A percentile compares a stretch with the other conserved stretches of the same genome.
Evolutionary conservation across 495 filamentous ascomycete species (phyloP).

Genomic region (Aspergillus ostianus): DNA sequence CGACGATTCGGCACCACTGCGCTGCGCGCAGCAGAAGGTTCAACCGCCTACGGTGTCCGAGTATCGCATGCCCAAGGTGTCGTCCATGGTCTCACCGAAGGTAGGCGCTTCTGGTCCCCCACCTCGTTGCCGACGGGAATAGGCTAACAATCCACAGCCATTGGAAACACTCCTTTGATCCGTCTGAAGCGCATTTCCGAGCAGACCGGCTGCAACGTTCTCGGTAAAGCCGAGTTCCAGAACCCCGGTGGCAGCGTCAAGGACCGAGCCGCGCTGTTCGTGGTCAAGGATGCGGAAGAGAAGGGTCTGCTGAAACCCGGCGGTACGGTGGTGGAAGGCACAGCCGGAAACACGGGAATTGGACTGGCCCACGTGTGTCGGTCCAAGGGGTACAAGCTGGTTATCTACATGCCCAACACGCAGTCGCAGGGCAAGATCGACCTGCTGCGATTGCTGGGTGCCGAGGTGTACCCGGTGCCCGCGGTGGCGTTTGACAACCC

Average conservation of each 20-base stretch:
- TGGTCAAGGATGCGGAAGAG: slow-evolving; percentile 91
- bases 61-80: slow-evolving; percentile 83
- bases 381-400: slow-evolving; percentile 85
- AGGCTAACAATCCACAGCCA: slow-evolving; percentile 55
- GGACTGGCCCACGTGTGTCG: slow-evolving; percentile 96
- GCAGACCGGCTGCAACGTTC: slow-evolving; percentile 88
- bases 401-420: slow-evolving; percentile 99
- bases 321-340: slow-evolving; percentile 94
- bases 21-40: slow-evolving; percentile 51
- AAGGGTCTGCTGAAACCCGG: slow-evolving; percentile 76
- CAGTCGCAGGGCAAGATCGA: slow-evolving; percentile 98
- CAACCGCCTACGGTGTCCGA: slow-evolving; percentile 56
- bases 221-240: slow-evolving; percentile 98
- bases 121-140: slow-evolving; percentile 4
- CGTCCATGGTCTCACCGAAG: slow-evolving; percentile 81
- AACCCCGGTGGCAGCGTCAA: slow-evolving; percentile 97
- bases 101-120: slow-evolving; percentile 47
- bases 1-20: slow-evolving; percentile 58
- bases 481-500: slow-evolving; percentile 96
- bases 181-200: slow-evolving; percentile 83
- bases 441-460: slow-evolving; percentile 83
- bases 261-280: slow-evolving; percentile 92
- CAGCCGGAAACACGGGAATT: slow-evolving; percentile 96
- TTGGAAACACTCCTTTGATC: slow-evolving; percentile 96
- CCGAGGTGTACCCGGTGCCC: slow-evolving; percentile 97